A percentile compares a stretch with the other conserved stretches of the same genome.
Conservation (phyloP, 176 grass and related monocot species). For the Carex littledalei region DNA sequence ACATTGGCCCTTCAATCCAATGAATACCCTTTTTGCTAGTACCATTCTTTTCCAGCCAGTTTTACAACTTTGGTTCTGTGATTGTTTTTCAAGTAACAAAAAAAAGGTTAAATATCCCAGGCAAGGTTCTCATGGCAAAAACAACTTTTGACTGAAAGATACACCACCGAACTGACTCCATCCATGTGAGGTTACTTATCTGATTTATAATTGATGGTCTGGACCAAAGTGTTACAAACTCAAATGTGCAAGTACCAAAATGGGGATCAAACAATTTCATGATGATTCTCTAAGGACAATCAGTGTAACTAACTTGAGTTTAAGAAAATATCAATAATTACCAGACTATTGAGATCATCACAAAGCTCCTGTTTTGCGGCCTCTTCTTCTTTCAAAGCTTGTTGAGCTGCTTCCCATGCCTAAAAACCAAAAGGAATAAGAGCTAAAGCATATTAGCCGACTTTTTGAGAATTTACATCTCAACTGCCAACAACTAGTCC, state of each 20-base stretch:
- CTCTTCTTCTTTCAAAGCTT: constrained; percentile 81
- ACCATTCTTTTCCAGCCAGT: not conserved
- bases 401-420: constrained; percentile 74
- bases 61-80: not conserved
- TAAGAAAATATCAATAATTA: constrained; percentile 28
- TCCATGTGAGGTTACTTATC: not conserved
- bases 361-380: constrained; percentile 76
- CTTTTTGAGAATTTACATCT: not conserved
- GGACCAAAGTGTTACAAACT: not conserved
- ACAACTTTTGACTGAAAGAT: not conserved
- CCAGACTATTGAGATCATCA: constrained; percentile 74
- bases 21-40: not conserved
- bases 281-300: not conserved
- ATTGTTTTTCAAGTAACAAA: not conserved
- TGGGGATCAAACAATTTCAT: constrained; percentile 9
- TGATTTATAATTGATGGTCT: not conserved
- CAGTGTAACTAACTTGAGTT: not conserved
- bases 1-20: not conserved
- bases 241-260: constrained; percentile 17
- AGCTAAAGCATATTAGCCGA: not conserved
- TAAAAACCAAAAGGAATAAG: constrained; percentile 17
- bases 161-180: not conserved
- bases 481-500: not conserved
- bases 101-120: not conserved
- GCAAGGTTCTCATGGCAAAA: not conserved